Evolutionary conservation across 768 basidiomycete species (phyloP), one percentile per base, ranked within the genome.

Genomic region (Collybia nuda): DNA sequence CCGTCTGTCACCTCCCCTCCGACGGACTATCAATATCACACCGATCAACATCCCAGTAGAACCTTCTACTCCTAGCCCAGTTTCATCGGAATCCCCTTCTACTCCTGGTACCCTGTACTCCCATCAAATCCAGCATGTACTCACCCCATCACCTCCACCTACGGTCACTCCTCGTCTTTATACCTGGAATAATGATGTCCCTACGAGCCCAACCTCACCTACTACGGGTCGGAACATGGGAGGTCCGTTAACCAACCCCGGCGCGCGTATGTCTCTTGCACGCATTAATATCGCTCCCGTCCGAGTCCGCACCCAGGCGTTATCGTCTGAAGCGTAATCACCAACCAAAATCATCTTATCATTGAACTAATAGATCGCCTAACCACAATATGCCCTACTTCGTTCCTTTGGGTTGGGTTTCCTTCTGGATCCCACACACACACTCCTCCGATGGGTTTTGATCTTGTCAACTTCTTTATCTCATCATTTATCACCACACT

Each of bases 101-200:
- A 57, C 59, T 24, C 56, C 62, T 18, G 58, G 62, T 38, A 54
- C 48, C 29, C 55, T 61, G 41, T 58, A 59, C 50, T 57, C 52
- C 21, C 43, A 54, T 45, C 58, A 67, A 35, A 51, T 57, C 35
- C 62, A 60, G 26, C 40, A 61, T 32, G 45, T 71, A 50, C 39
- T 69, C 21, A 66, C 72, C n/a, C 80, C 82, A 22, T 82, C 82
- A 2, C 79, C 83, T 3, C 70, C 81, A 5, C 80, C 80, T 0
- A 65, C 78, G 5, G 75, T 77, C 44, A 79, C 83, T 1, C 84
- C 83, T 6, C 73, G 79, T 36, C 67, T 84, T 24, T 84, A 84
- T 61, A 68, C 76, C 1, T 85, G 84, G 84, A 57, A 40, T n/a
- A 64, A 62, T 39, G 48, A 62, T 38, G 50, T 64, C 17, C 65